Evolutionary conservation across 2,329 filamentous ascomycete genomes (phyloP), one percentile per base, ranked within the genome.

Genomic region (Phyllosticta citrichinensis): DNA sequence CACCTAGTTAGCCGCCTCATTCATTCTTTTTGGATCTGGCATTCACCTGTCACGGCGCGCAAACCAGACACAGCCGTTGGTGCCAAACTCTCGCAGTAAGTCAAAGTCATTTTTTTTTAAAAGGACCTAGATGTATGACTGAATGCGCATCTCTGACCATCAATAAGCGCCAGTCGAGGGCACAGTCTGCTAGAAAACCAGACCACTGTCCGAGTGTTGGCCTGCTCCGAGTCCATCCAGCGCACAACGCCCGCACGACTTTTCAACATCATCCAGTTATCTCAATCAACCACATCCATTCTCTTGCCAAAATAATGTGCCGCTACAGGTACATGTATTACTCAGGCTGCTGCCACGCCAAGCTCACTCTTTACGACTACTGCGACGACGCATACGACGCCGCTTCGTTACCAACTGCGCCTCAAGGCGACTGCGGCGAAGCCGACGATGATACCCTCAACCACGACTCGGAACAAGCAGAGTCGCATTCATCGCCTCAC

Each of bases 301-400:
- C 40, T 47, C 40, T 47, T n/a, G 40, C 17, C 40, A 22, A 27
- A n/a, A 64, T 56, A 56, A 75, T 75, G 73, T 75, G 73, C 64
- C 56, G 65, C 6, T 75, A 73, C 67, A 64, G 65, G 19, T 74
- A 73, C 65, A 62, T 69, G 57, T 73, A 70, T 64, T 71, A 68
- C 60, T 67, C 67, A 5, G 27, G 55, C 24, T 75, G 73, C 64
- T 64, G 62, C 62, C 73, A 75, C 65, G 64, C 63, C 35, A 68
- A 72, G 52, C 56, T 74, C 30, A 67, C 63, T 61, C 66, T 64
- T 57, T 52, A 69, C 60, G 64, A 66, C 57, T 72, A 72, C 63
- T 75, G 73, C 67, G 65, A 68, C 60, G 56, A 33, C 17, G 55
- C 55, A 9, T 33, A 51, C 14, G 22, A 47, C 17, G 40, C 40